phyloP scores from a whole-genome alignment of 169 alveolate species.

The Besnoitia besnoiti region DNA sequence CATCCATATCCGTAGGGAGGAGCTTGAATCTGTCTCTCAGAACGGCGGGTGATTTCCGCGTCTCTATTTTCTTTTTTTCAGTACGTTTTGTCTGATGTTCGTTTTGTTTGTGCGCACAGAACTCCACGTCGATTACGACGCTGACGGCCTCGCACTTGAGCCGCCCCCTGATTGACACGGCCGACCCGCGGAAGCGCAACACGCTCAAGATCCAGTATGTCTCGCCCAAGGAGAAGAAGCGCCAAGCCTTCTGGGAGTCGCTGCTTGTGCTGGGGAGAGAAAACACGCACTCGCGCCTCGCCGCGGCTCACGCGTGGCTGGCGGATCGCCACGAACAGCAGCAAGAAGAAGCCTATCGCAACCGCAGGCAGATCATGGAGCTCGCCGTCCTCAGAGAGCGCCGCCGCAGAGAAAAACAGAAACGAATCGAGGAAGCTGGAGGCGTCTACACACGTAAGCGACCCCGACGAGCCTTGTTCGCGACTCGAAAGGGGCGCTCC shows the following conservation, averaged over 20 bases:
- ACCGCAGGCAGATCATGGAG: neutral
- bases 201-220: neutral
- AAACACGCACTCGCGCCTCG: neutral
- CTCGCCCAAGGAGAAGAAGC: conserved; percentile 28
- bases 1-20: no score
- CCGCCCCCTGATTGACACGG: neutral
- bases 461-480: neutral
- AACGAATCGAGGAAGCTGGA: neutral
- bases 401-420: neutral
- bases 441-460: neutral
- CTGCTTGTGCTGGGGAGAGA: neutral
- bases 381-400: neutral
- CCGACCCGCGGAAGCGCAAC: conserved; percentile 11
- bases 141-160: conserved; percentile 21
- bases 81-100: neutral
- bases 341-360: conserved; percentile 5
- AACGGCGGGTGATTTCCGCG: no score
- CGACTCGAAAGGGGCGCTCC: neutral
- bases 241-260: conserved; percentile 10
- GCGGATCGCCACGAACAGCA: neutral
- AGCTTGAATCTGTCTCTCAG: no score
- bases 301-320: conserved; percentile 3
- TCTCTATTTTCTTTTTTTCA: no score
- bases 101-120: no score
- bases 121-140: neutral